Conservation (phyloP, 108 stramenopile genomes). For the Skeletonema marinoi region DNA sequence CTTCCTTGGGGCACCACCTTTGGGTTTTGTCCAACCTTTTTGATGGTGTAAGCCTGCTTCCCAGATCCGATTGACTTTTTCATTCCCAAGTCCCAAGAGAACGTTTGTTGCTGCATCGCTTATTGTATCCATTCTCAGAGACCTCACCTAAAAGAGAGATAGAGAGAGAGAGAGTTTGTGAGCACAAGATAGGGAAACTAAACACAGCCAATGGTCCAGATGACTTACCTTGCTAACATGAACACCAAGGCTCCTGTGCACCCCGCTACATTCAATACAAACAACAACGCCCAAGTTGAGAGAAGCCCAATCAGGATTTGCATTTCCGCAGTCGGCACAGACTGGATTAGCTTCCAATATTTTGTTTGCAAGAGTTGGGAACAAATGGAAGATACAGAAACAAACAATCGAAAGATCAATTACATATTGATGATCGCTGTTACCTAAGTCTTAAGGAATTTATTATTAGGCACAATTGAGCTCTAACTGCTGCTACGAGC, state of each 20-base stretch:
- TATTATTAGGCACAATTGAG: neutral
- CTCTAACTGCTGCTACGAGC: constrained; percentile 31
- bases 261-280: constrained; percentile 98
- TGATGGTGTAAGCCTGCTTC: constrained; percentile 78
- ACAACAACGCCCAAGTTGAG: constrained; percentile 88
- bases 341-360: constrained; percentile 68
- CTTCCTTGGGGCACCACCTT: constrained; percentile 53
- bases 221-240: constrained; percentile 94
- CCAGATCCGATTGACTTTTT: constrained; percentile 78
- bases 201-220: constrained; percentile 15
- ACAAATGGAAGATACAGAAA: neutral
- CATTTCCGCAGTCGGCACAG: constrained; percentile 84
- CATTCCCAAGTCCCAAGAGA: constrained; percentile 71
- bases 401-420: neutral
- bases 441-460: constrained; percentile 9
- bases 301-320: constrained; percentile 85
- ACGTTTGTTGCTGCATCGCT: constrained; percentile 65
- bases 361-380: too few species aligned
- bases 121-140: constrained; percentile 73
- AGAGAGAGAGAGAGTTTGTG: constrained; percentile 3
- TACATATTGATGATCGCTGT: neutral
- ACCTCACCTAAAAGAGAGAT: constrained; percentile 55
- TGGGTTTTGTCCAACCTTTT: constrained; percentile 85
- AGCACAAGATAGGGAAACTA: neutral
- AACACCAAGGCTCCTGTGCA: constrained; percentile 96